Evolutionary conservation across 192 early-diverging fungal species (phyloP).

Genomic region (Powellomyces hirtus): DNA sequence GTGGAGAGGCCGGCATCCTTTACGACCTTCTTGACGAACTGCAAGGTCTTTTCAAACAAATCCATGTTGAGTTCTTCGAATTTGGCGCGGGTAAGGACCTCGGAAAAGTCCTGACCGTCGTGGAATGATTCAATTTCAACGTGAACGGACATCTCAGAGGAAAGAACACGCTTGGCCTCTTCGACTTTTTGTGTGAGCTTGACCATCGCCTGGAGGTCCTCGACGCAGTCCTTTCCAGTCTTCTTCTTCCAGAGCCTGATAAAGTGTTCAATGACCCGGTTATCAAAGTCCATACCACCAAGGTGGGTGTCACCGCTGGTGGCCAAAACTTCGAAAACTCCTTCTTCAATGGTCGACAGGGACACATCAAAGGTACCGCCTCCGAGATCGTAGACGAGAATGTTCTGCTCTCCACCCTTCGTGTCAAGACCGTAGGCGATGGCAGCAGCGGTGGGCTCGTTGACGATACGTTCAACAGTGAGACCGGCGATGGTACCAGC

Average conservation of each 20-base stretch:
- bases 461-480: conserved; percentile 94
- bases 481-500: conserved; percentile 87
- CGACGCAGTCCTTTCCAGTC: conserved; percentile 89
- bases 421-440: conserved; percentile 95
- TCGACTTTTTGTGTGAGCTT: conserved; percentile 95
- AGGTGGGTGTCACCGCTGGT: conserved; percentile 93
- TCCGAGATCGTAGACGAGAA: conserved; percentile 89
- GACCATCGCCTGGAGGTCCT: conserved; percentile 86
- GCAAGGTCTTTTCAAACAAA: conserved; percentile 83
- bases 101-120: conserved; percentile 91
- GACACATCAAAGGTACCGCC: conserved; percentile 95
- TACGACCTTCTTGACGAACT: conserved; percentile 89
- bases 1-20: conserved; percentile 86
- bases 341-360: conserved; percentile 91
- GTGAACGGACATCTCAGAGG: conserved; percentile 76
- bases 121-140: conserved; percentile 88
- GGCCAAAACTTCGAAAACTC: conserved; percentile 91
- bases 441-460: conserved; percentile 95
- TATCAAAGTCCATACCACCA: conserved; percentile 99
- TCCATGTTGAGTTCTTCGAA: conserved; percentile 92
- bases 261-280: conserved; percentile 94
- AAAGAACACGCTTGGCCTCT: conserved; percentile 86
- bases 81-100: conserved; percentile 84
- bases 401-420: conserved; percentile 78
- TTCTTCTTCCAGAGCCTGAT: conserved; percentile 94